Evolutionary conservation across 2,329 filamentous ascomycete genomes (phyloP).

Genomic region (Paraphoma sp.): DNA sequence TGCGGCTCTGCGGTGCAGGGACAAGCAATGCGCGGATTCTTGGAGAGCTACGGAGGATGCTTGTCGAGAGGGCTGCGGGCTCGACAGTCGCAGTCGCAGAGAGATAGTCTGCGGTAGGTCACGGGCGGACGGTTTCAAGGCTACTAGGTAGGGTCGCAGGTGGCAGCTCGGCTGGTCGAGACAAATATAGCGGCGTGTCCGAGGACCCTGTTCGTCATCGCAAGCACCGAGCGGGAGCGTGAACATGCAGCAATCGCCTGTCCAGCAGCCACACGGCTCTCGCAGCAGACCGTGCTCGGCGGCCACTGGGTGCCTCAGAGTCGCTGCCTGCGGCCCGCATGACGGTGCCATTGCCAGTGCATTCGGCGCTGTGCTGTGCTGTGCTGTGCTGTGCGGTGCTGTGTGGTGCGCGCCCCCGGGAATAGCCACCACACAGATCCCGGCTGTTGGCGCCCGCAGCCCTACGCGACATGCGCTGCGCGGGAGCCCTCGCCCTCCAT

Average conservation of each 20-base stretch:
- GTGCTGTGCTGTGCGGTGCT: not conserved
- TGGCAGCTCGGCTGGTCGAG: slow-evolving; percentile 8
- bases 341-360: not conserved
- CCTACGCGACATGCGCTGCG: not conserved
- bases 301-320: not conserved
- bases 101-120: not conserved
- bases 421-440: slow-evolving; percentile 1
- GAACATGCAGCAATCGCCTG: not conserved
- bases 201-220: not conserved
- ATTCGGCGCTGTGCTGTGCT: not conserved
- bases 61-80: not conserved
- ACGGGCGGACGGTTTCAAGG: slow-evolving; percentile 3
- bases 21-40: not conserved
- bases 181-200: slow-evolving; percentile 17
- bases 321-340: not conserved
- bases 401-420: not conserved
- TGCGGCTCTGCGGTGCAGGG: not conserved
- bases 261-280: not conserved
- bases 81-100: not conserved
- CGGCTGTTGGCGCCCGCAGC: slow-evolving; percentile 3
- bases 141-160: slow-evolving; percentile 1
- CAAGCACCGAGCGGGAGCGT: not conserved
- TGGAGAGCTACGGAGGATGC: not conserved
- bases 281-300: not conserved
- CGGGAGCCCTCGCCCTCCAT: not conserved